These are phyloP conservation scores for Emericellopsis atlantica DNA, from an alignment of 2,329 filamentous ascomycete species.

Conservation along the genomic window DNA sequence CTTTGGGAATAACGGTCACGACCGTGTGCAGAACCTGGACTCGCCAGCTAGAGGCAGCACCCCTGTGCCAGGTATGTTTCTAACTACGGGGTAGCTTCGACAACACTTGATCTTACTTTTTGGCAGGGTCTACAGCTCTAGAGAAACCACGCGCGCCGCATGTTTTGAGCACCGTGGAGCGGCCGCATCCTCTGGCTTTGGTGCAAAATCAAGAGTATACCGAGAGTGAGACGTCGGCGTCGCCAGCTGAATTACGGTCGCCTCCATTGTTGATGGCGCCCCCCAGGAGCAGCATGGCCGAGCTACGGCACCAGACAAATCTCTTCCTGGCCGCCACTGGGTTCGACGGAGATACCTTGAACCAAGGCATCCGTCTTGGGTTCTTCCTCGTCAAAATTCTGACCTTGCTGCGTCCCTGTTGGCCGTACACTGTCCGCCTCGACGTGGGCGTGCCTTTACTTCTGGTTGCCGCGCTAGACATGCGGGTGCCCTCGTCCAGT, in stretches of 20 bases:
- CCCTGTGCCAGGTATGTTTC: constrained; percentile 25
- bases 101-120: constrained; percentile 15
- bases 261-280: constrained; percentile 2
- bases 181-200: neutral
- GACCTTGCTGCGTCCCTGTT: constrained; percentile 54
- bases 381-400: constrained; percentile 60
- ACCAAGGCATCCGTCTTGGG: constrained; percentile 28
- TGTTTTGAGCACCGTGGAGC: neutral
- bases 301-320: neutral
- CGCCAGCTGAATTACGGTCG: neutral
- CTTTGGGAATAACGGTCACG: constrained; percentile 25
- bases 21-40: constrained; percentile 41
- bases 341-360: neutral
- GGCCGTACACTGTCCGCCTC: constrained; percentile 55
- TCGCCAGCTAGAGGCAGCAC: constrained; percentile 36
- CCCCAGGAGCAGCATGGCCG: neutral
- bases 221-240: neutral
- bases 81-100: constrained; percentile 4
- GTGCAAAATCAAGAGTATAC: neutral
- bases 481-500: constrained; percentile 24
- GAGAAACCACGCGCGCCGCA: no score
- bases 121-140: constrained; percentile 7
- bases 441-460: constrained; percentile 57
- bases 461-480: constrained; percentile 53
- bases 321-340: neutral